Conservation (phyloP, 140 eudicot genomes). For the Anethum foeniculum region DNA sequence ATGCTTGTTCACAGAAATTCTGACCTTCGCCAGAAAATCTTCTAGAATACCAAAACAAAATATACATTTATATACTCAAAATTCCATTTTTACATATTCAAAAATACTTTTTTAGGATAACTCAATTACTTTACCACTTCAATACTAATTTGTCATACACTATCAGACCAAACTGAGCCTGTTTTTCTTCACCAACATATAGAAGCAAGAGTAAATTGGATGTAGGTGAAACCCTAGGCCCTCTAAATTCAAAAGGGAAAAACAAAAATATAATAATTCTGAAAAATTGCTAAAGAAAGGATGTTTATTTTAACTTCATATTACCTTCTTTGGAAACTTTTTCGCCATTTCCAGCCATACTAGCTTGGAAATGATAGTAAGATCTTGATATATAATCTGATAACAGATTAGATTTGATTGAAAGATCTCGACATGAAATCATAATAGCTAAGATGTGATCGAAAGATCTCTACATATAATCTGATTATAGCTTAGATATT, state of each 20-base stretch:
- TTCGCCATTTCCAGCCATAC: background rate
- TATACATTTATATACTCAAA: background rate
- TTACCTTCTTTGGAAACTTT: background rate
- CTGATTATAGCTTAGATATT: background rate
- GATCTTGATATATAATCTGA: background rate
- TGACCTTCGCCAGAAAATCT: background rate
- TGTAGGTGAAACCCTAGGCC: background rate
- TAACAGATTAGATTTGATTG: background rate
- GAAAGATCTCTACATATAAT: background rate
- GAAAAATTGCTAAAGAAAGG: background rate
- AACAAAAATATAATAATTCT: background rate
- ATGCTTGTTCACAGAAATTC: background rate
- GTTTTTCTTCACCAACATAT: background rate
- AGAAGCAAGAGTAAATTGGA: background rate
- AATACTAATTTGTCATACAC: background rate
- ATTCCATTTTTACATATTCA: background rate
- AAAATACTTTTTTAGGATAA: background rate
- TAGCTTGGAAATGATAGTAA: background rate
- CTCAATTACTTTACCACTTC: background rate
- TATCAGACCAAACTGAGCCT: background rate
- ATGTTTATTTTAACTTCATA: background rate
- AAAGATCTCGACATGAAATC: background rate
- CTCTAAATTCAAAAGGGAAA: background rate
- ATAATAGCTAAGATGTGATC: background rate
- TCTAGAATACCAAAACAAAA: background rate